Evolutionary conservation across 345 rosid genomes (phyloP), one percentile per base, ranked within the genome.

Genomic region (Pelargonium nanum): DNA sequence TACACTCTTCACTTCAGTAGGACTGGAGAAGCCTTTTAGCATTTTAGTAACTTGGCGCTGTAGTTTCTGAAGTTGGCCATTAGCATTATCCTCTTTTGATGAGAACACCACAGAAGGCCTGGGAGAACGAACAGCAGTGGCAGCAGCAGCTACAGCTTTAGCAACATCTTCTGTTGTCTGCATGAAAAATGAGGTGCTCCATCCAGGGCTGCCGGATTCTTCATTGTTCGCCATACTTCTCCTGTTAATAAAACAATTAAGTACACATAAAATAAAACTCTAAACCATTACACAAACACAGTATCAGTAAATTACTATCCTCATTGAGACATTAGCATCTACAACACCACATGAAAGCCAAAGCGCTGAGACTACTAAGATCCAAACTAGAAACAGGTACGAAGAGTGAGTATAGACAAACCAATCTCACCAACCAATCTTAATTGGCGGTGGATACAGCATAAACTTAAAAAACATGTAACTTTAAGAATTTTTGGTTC

Each of bases 91-190:
- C 20, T 81, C 93, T 64, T 79, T 83, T 0, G 92, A 75, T 8
- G 92, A 86, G 70, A 79, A 91, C 2, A 91, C 90, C 16, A 87
- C 95, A 45, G 89, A 92, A 0, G 96, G 98, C 61, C 91, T 69
- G n/a, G 91, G 83, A 20, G 95, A 85, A 69, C 64, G 83, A 30
- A 79, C 74, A 9, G 87, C 81, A 28, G 89, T 76, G 19, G 96
- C 92, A 6, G 95, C 84, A n/a, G 88, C 84, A 50, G 89, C 88
- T 56, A 86, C 86, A 68, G 91, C 93, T 71, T 67, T 82, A 9
- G 89, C 90, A 40, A 86, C 88, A 77, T 88, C 96, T 72, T 88
- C 92, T 1, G 82, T 81, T 0, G 91, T 84, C 70, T 76, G 96
- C 78, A 64, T 67, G 65, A 81, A 79, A 65, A 79, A 76, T 17